Evolutionary conservation across 495 filamentous ascomycete genomes (phyloP).

Genomic region (Aspergillus nidulans): DNA sequence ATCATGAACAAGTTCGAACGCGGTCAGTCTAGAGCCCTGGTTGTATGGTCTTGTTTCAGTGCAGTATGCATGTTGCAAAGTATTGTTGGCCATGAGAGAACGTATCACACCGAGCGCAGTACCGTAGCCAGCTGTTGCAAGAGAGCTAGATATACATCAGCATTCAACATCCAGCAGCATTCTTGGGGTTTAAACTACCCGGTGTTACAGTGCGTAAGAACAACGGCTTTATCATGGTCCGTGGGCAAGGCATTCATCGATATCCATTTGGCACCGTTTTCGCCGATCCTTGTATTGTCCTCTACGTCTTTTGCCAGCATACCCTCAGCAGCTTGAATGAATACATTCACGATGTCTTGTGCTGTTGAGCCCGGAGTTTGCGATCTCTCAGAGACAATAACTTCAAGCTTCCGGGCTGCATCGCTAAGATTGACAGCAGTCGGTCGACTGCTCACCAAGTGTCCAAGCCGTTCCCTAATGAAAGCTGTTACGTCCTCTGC

Average conservation of each 20-base stretch:
- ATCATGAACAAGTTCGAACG: slow-evolving; percentile 93
- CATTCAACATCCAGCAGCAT: background rate
- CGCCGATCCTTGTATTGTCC: slow-evolving; percentile 82
- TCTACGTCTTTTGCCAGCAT: slow-evolving; percentile 84
- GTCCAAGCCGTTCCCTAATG: slow-evolving; percentile 70
- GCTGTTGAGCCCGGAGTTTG: slow-evolving; percentile 34
- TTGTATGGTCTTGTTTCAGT: slow-evolving; percentile 98
- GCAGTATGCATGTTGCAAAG: slow-evolving; percentile 79
- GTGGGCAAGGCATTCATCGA: slow-evolving; percentile 39
- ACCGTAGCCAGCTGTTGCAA: slow-evolving; percentile 94
- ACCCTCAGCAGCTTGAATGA: slow-evolving; percentile 72
- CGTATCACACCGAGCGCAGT: slow-evolving; percentile 94
- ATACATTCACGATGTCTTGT: slow-evolving; percentile 53
- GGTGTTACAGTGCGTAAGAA: slow-evolving; percentile 96
- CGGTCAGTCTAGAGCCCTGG: slow-evolving; percentile 90
- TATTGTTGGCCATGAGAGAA: slow-evolving; percentile 59
- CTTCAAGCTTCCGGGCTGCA: slow-evolving; percentile 75
- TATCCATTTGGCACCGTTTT: slow-evolving; percentile 81
- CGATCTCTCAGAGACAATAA: slow-evolving; percentile 39
- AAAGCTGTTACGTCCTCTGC: slow-evolving; percentile 58
- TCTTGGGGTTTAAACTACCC: slow-evolving; percentile 49
- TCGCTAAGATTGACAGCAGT: slow-evolving; percentile 94
- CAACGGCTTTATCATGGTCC: slow-evolving; percentile 49
- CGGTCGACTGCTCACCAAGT: slow-evolving; percentile 79
- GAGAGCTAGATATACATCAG: slow-evolving; percentile 50